These are phyloP conservation scores for Tardiomyces digboiensis DNA, from an alignment of 1,139 yeast genomes.

Conservation along the genomic window DNA sequence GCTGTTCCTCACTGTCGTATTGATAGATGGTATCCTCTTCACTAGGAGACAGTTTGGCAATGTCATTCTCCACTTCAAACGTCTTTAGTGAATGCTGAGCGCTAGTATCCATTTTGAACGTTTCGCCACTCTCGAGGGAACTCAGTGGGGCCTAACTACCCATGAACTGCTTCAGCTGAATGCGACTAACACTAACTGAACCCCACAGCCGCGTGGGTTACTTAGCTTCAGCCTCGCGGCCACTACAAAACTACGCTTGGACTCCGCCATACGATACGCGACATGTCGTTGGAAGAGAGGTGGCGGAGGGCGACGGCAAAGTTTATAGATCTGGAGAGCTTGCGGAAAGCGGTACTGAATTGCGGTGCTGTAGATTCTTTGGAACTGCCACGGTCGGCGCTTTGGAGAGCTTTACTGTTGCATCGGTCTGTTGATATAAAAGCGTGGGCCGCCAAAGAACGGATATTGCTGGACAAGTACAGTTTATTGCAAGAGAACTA, in stretches of 20 bases:
- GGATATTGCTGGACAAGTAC: background rate
- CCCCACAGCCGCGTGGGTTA: too few relatives aligned
- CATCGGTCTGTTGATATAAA: background rate
- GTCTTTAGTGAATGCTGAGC: background rate
- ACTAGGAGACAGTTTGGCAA: background rate
- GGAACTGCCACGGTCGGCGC: background rate
- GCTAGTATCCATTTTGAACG: too few relatives aligned
- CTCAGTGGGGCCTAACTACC: too few relatives aligned
- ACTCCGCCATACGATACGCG: too few relatives aligned
- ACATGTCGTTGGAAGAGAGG: background rate
- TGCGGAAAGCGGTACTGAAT: background rate
- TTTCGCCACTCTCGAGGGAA: too few relatives aligned
- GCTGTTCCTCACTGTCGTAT: slow-evolving; percentile 1
- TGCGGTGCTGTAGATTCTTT: background rate
- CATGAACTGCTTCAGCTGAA: too few relatives aligned
- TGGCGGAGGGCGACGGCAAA: background rate
- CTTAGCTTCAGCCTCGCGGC: too few relatives aligned
- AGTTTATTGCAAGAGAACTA: background rate
- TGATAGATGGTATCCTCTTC: background rate
- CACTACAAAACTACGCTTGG: too few relatives aligned
- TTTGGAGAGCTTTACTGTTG: background rate
- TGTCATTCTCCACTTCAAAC: background rate
- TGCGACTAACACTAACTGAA: too few relatives aligned
- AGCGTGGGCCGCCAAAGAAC: background rate
- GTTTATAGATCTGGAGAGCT: background rate